These are phyloP conservation scores for Sporothrix inflata DNA, from an alignment of 2,329 filamentous ascomycete species.

Conservation along the genomic window DNA sequence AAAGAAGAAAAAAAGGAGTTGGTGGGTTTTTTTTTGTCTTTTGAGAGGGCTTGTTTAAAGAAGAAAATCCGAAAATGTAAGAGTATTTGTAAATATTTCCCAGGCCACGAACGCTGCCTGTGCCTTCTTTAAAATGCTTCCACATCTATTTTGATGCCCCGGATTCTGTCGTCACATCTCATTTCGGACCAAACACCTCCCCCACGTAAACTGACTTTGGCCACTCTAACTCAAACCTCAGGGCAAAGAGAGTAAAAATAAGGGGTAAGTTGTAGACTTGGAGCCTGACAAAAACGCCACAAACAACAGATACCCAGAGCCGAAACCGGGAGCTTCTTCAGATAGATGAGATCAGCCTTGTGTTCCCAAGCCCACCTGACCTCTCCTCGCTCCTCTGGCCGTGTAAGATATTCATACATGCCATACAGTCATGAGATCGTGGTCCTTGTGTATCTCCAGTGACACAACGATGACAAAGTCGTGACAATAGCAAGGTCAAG, in stretches of 20 bases:
- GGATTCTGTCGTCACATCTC: not conserved
- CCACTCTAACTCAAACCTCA: conserved; percentile 14
- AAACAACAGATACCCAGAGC: too few species aligned
- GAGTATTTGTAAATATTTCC: not conserved
- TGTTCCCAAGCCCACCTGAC: not conserved
- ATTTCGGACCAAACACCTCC: not conserved
- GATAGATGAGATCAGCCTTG: not conserved
- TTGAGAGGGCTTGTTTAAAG: too few species aligned
- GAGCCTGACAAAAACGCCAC: not conserved
- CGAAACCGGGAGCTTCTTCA: not conserved
- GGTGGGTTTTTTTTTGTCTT: too few species aligned
- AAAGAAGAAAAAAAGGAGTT: too few species aligned
- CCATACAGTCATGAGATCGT: not conserved
- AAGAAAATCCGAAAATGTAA: too few species aligned
- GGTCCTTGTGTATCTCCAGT: not conserved
- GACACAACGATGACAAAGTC: conserved; percentile 4
- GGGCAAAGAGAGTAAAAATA: not conserved
- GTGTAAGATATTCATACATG: not conserved
- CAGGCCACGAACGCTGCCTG: not conserved
- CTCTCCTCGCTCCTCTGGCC: too few species aligned
- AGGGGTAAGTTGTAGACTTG: not conserved
- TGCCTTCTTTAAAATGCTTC: not conserved
- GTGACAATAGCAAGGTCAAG: conserved; percentile 7
- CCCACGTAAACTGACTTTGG: not conserved
- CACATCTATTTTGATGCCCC: not conserved